phyloP scores from a whole-genome alignment of 1,284 basidiomycete species.

The Spongispora temasekensis region DNA sequence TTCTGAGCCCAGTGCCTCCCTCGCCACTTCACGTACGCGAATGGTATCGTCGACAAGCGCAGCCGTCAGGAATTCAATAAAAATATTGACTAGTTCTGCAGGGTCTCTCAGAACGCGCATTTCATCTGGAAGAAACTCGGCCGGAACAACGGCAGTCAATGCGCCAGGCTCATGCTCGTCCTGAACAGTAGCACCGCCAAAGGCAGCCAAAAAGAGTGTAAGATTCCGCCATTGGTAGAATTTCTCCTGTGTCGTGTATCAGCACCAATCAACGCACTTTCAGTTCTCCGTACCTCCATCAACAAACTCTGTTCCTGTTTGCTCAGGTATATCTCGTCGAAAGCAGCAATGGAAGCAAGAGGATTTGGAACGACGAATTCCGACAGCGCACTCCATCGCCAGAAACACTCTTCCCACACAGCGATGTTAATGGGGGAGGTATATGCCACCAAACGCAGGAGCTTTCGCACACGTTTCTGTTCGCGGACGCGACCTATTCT shows the following conservation, averaged over 20 bases:
- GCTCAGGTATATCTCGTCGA: constrained; percentile 38
- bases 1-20: constrained; percentile 80
- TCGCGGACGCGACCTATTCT: constrained; percentile 64
- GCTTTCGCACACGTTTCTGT: constrained; percentile 78
- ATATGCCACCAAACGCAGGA: constrained; percentile 63
- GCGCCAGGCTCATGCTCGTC: constrained; percentile 50
- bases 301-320: constrained; percentile 40
- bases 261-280: constrained; percentile 3
- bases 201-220: constrained; percentile 77
- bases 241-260: constrained; percentile 55
- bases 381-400: constrained; percentile 59
- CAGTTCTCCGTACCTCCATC: constrained; percentile 38
- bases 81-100: constrained; percentile 56
- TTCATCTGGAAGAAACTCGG: constrained; percentile 66
- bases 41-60: constrained; percentile 64
- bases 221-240: constrained; percentile 88
- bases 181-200: constrained; percentile 67
- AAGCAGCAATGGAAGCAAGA: constrained; percentile 34
- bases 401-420: constrained; percentile 83
- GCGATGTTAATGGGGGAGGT: constrained; percentile 69
- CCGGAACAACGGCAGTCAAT: constrained; percentile 59
- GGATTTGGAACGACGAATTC: constrained; percentile 47
- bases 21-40: constrained; percentile 71
- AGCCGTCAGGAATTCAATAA: constrained; percentile 72
- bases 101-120: constrained; percentile 66